phyloP scores from a whole-genome alignment of 345 rosid species.

The Geranium brycei region DNA sequence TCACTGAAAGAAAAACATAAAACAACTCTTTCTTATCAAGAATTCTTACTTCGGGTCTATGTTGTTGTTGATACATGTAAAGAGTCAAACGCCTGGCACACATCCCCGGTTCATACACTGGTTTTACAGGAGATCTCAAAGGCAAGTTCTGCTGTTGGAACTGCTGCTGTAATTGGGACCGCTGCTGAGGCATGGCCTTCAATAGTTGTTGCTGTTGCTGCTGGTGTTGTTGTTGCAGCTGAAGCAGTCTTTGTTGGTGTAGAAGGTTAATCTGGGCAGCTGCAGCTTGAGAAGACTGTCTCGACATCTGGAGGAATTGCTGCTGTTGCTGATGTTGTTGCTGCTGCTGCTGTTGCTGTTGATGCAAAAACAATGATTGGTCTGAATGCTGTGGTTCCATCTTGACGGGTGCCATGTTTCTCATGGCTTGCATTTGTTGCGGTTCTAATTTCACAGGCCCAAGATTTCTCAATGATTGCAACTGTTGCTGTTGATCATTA shows the following conservation, averaged over 20 bases:
- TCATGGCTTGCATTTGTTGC: constrained; percentile 49
- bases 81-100: constrained; percentile 86
- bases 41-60: constrained; percentile 73
- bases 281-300: constrained; percentile 74
- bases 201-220: constrained; percentile 76
- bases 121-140: constrained; percentile 54
- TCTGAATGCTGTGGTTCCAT: constrained; percentile 74
- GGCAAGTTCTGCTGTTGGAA: constrained; percentile 73
- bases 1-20: constrained; percentile 11
- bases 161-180: constrained; percentile 64
- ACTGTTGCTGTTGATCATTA: constrained; percentile 53
- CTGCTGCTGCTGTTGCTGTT: constrained; percentile 58
- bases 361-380: constrained; percentile 63
- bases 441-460: constrained; percentile 67
- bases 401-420: constrained; percentile 58
- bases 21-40: not conserved
- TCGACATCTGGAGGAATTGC: constrained; percentile 66
- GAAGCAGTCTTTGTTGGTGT: constrained; percentile 67
- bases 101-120: constrained; percentile 85
- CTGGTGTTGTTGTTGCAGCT: constrained; percentile 57
- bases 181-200: constrained; percentile 78
- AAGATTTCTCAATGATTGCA: constrained; percentile 47
- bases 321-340: constrained; percentile 52
- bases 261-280: constrained; percentile 54
- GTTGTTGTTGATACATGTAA: constrained; percentile 90